These are phyloP conservation scores for Alternaria brassicicola DNA, from an alignment of 2,329 filamentous ascomycete species.

Conservation along the genomic window DNA sequence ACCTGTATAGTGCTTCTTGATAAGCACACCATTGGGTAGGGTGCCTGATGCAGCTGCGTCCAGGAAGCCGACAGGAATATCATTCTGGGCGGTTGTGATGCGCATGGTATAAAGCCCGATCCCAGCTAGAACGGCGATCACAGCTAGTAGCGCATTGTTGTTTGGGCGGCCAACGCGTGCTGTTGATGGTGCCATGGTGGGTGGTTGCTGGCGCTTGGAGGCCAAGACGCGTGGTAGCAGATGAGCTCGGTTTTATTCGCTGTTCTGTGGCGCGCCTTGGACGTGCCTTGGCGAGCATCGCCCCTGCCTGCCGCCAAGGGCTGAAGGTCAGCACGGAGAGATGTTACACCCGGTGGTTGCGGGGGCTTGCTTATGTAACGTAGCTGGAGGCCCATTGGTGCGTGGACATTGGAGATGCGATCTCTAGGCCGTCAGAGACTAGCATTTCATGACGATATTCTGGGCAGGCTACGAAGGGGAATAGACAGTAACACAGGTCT, in stretches of 20 bases:
- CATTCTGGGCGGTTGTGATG: constrained; percentile 6
- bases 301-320: neutral
- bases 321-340: neutral
- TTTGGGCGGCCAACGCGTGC: constrained; percentile 12
- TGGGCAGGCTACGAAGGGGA: neutral
- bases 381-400: neutral
- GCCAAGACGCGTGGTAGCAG: neutral
- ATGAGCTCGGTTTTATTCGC: neutral
- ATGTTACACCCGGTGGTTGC: neutral
- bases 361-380: constrained; percentile 10
- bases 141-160: constrained; percentile 11
- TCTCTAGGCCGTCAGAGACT: neutral
- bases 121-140: constrained; percentile 2
- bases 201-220: neutral
- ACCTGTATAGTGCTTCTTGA: constrained; percentile 24
- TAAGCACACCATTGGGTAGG: constrained; percentile 17
- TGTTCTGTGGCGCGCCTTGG: neutral
- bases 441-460: neutral
- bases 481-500: neutral
- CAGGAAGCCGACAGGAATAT: constrained; percentile 11
- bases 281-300: neutral
- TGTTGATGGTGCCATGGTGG: constrained; percentile 13
- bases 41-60: neutral
- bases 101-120: constrained; percentile 22
- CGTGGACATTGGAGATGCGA: neutral